A percentile compares a stretch with the other conserved stretches of the same genome.
These are phyloP conservation scores for Colletotrichum lentis DNA, from an alignment of 2,329 filamentous ascomycete species.

Conservation along the genomic window DNA sequence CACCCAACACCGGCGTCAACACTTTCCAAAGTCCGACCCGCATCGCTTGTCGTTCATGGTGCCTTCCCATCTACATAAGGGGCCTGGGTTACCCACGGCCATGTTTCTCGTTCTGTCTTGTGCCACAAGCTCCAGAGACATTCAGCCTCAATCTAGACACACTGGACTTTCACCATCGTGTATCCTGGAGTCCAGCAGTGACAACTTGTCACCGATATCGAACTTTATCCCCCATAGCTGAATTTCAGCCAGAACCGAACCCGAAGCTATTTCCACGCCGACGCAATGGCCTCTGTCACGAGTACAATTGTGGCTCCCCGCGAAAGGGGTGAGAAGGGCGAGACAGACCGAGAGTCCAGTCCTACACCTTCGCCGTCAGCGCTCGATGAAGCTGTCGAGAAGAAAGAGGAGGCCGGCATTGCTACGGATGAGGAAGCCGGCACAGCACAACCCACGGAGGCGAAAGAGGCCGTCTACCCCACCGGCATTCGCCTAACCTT, in stretches of 20 bases:
- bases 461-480: conserved; percentile 50
- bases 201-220: background rate
- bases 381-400: conserved; percentile 19
- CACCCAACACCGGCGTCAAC: conserved; percentile 20
- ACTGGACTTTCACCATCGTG: background rate
- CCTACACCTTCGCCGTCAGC: conserved; percentile 35
- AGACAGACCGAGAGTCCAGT: conserved; percentile 28
- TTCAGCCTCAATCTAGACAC: conserved; percentile 1
- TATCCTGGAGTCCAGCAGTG: background rate
- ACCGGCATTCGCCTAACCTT: conserved; percentile 50
- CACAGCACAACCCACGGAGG: conserved; percentile 16
- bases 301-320: conserved; percentile 30
- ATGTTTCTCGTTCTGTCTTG: background rate
- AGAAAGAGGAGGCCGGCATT: conserved; percentile 27
- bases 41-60: background rate
- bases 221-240: background rate
- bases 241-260: background rate
- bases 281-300: conserved; percentile 27
- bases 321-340: conserved; percentile 11
- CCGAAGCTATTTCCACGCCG: background rate
- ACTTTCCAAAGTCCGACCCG: conserved; percentile 27
- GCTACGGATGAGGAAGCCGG: conserved; percentile 35
- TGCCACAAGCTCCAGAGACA: conserved; percentile 30
- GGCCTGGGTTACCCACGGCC: conserved; percentile 5
- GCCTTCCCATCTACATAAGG: conserved; percentile 26